These are phyloP conservation scores for Cyberlindnera bimundalis DNA, from an alignment of 805 yeast genomes.

Conservation along the genomic window DNA sequence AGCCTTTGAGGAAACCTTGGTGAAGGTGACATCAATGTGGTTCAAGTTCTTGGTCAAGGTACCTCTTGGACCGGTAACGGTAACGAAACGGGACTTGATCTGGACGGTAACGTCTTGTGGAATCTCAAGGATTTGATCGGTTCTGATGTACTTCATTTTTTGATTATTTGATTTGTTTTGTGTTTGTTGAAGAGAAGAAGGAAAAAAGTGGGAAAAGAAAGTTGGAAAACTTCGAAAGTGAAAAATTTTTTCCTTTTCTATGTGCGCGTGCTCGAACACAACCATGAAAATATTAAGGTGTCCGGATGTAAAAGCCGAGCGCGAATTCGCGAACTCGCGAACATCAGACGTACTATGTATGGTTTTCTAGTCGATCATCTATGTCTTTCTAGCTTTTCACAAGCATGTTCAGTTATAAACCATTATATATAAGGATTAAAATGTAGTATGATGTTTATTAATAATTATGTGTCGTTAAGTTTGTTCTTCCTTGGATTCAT, in stretches of 20 bases:
- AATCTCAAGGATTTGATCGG: constrained; percentile 75
- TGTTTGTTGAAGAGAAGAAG: not conserved
- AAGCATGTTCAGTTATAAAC: too few species aligned
- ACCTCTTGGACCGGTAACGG: constrained; percentile 98
- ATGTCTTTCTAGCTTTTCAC: too few species aligned
- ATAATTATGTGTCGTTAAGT: too few species aligned
- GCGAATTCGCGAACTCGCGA: too few species aligned
- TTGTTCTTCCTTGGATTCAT: too few species aligned
- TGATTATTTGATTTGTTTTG: not conserved
- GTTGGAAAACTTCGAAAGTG: not conserved
- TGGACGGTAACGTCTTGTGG: constrained; percentile 92
- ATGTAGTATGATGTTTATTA: too few species aligned
- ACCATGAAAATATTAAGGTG: not conserved
- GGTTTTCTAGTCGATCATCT: too few species aligned
- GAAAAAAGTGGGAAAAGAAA: not conserved
- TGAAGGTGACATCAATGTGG: constrained; percentile 93
- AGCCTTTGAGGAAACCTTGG: constrained; percentile 64
- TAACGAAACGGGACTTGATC: constrained; percentile 87
- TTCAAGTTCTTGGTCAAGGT: constrained; percentile 81
- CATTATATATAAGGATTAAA: too few species aligned
- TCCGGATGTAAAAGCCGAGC: not conserved
- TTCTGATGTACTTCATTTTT: constrained; percentile 78
- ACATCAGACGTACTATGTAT: too few species aligned
- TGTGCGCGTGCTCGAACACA: not conserved
- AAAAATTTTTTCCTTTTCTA: constrained; percentile 4